phyloP scores from a whole-genome alignment of 345 rosid species.

The Populus ilicifolia region DNA sequence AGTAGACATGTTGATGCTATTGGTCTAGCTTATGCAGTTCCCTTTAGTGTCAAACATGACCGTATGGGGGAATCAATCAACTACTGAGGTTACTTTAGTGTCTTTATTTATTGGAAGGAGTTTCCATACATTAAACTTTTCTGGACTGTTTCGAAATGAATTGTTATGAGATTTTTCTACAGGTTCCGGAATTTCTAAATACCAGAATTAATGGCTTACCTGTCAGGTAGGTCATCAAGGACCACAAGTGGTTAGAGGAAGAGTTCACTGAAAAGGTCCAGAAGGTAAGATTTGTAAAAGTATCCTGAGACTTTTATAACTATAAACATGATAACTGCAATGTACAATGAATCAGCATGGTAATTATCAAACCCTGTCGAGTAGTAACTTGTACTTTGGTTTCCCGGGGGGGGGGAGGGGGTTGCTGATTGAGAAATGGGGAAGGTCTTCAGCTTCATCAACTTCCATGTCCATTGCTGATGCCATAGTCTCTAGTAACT shows the following conservation, averaged over 20 bases:
- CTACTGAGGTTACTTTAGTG: conserved; percentile 68
- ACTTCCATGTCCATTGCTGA: conserved; percentile 89
- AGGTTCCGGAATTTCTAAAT: conserved; percentile 97
- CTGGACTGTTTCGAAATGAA: neutral
- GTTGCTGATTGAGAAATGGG: conserved; percentile 86
- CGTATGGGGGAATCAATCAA: conserved; percentile 99
- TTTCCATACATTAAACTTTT: neutral
- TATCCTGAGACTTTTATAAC: neutral
- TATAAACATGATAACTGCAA: neutral
- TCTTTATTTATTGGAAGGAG: neutral
- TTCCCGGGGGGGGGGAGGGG: conserved; percentile 78
- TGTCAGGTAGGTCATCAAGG: conserved; percentile 87
- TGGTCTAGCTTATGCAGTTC: neutral
- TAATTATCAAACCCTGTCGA: neutral
- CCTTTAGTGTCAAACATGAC: conserved; percentile 74
- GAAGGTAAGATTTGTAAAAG: conserved; percentile 43
- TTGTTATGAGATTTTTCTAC: conserved; percentile 11
- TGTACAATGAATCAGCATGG: neutral
- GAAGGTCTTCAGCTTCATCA: conserved; percentile 98
- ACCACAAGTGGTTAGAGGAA: conserved; percentile 89
- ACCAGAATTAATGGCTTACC: conserved; percentile 77
- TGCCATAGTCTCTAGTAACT: conserved; percentile 80
- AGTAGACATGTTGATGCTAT: conserved; percentile 5
- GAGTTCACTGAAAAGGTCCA: conserved; percentile 92
- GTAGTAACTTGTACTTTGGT: conserved; percentile 3